Conservation (phyloP, 371 early-diverging fungal genomes). For the Circinella umbellata region DNA sequence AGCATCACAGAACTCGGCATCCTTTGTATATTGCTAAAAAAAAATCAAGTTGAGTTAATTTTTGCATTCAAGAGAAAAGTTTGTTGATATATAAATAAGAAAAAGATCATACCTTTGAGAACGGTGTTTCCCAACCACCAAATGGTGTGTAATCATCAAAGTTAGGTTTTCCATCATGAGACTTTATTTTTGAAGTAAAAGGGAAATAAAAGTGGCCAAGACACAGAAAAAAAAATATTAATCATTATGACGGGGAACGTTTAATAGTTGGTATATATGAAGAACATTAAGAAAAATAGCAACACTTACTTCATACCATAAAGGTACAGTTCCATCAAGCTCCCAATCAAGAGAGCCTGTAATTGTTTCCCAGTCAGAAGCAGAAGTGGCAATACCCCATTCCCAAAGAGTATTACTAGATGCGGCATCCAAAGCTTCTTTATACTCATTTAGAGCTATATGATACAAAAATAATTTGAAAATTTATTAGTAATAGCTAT, state of each 20-base stretch:
- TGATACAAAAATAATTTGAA: too few relatives aligned
- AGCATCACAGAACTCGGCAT: background rate
- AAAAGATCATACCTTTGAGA: conserved; percentile 20
- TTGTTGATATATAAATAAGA: background rate
- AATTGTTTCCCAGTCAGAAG: conserved; percentile 25
- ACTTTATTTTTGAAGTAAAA: background rate
- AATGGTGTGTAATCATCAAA: conserved; percentile 27
- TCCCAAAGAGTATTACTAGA: conserved; percentile 16
- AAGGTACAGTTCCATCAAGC: conserved; percentile 22
- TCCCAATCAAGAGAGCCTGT: conserved; percentile 22
- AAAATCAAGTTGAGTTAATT: background rate
- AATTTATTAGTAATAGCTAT: too few relatives aligned
- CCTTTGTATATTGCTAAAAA: conserved; percentile 3
- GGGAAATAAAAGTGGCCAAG: background rate
- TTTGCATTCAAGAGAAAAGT: background rate
- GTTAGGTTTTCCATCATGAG: conserved; percentile 19
- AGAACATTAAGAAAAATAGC: background rate
- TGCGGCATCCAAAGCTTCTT: conserved; percentile 17
- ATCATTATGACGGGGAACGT: background rate
- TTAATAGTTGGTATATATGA: background rate
- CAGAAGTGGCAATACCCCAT: conserved; percentile 27
- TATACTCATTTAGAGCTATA: conserved; percentile 21
- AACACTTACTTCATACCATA: conserved; percentile 28
- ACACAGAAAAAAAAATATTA: too few relatives aligned
- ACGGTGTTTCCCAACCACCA: conserved; percentile 33